Conservation (phyloP, 1,139 yeast species). For the Magnusiomyces magnusii region DNA sequence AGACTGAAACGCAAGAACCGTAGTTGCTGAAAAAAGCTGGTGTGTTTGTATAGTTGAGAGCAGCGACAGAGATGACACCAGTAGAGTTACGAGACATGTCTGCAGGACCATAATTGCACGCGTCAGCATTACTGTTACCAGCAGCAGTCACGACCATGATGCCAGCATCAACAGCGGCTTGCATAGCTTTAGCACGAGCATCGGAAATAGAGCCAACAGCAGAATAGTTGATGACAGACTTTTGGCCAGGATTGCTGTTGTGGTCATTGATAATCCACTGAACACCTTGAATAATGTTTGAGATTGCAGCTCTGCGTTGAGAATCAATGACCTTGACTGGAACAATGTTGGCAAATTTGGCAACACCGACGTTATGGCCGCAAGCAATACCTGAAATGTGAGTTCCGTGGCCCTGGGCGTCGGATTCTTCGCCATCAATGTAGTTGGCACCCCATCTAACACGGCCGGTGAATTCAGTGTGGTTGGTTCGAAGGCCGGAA, state of each 20-base stretch:
- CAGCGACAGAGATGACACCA: slow-evolving; percentile 57
- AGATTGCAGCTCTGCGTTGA: slow-evolving; percentile 30
- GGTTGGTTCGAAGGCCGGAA: slow-evolving; percentile 40
- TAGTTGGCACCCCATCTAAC: slow-evolving; percentile 34
- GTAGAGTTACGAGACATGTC: slow-evolving; percentile 49
- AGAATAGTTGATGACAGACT: slow-evolving; percentile 86
- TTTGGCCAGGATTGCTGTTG: slow-evolving; percentile 60
- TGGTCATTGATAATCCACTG: slow-evolving; percentile 43
- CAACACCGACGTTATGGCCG: slow-evolving; percentile 39
- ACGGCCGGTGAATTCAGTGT: slow-evolving; percentile 45
- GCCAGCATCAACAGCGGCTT: slow-evolving; percentile 77
- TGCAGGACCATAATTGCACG: slow-evolving; percentile 80
- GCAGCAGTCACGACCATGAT: slow-evolving; percentile 84
- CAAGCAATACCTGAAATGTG: slow-evolving; percentile 43
- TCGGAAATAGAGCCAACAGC: slow-evolving; percentile 84
- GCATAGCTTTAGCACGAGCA: slow-evolving; percentile 71
- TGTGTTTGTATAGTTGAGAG: slow-evolving; percentile 64
- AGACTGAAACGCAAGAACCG: slow-evolving; percentile 79
- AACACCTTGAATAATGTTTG: slow-evolving; percentile 29
- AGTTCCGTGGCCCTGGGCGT: slow-evolving; percentile 38
- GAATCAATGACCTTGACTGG: slow-evolving; percentile 35
- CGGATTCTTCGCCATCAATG: slow-evolving; percentile 31
- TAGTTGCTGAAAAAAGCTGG: slow-evolving; percentile 47
- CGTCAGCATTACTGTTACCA: slow-evolving; percentile 80
- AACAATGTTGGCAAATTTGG: slow-evolving; percentile 38